phyloP scores from a whole-genome alignment of 164 flowering plant genomes.

The Paratinospora sagittata region DNA sequence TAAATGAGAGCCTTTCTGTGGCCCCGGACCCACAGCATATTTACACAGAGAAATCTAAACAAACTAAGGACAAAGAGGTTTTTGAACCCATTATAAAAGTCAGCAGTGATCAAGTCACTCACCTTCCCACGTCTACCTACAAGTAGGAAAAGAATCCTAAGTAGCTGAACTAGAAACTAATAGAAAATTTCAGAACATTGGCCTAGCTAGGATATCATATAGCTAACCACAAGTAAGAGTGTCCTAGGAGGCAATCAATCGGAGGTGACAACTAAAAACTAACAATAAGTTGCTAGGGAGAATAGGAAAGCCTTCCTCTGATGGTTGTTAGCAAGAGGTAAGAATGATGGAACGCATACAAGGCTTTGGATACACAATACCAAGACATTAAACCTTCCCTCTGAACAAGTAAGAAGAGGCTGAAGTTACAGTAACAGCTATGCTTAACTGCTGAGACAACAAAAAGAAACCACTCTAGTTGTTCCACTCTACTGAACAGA shows the following conservation, averaged over 20 bases:
- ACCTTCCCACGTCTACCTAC: background rate
- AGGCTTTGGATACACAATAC: background rate
- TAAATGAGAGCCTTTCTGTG: background rate
- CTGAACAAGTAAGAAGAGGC: background rate
- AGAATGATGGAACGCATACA: background rate
- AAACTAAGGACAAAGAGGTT: background rate
- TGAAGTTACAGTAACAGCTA: background rate
- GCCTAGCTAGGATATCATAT: background rate
- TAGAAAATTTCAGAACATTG: background rate
- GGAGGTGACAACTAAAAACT: background rate
- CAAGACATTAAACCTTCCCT: background rate
- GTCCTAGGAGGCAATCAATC: background rate
- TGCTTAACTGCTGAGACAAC: background rate
- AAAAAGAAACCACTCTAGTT: too few species aligned
- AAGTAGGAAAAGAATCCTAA: background rate
- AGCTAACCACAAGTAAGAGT: background rate
- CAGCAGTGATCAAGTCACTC: background rate
- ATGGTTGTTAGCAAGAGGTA: background rate
- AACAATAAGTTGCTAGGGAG: background rate
- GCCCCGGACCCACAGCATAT: background rate
- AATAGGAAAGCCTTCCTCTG: background rate
- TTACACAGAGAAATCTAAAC: constrained; percentile 2
- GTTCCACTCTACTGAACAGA: too few species aligned
- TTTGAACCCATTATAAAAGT: background rate
- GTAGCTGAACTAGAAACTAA: background rate